These are phyloP conservation scores for Aspergillus conjunctus DNA, from an alignment of 495 filamentous ascomycete genomes.

Conservation along the genomic window DNA sequence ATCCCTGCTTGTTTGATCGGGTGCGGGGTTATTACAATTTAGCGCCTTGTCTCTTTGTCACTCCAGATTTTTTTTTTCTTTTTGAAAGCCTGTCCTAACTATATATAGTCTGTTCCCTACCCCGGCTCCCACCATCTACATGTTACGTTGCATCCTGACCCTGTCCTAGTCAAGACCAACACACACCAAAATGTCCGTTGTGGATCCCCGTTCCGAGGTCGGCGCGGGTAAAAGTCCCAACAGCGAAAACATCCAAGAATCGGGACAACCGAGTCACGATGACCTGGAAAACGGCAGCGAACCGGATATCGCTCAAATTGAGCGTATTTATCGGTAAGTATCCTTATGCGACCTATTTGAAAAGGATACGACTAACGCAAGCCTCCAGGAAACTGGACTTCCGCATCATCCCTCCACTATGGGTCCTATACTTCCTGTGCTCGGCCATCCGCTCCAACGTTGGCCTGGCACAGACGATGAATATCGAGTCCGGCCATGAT, in stretches of 20 bases:
- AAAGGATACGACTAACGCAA: constrained; percentile 1
- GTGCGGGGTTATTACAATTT: constrained; percentile 2
- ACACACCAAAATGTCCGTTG: constrained; percentile 18
- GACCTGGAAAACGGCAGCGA: constrained; percentile 34
- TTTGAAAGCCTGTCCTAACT: background rate
- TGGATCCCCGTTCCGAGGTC: constrained; percentile 8
- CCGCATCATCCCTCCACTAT: constrained; percentile 88
- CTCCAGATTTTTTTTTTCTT: background rate
- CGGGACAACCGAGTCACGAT: constrained; percentile 23
- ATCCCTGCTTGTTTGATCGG: background rate
- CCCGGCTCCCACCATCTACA: background rate
- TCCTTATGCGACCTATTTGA: background rate
- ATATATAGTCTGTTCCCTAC: background rate
- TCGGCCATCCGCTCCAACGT: constrained; percentile 91
- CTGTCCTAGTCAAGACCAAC: background rate
- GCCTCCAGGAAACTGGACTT: constrained; percentile 67
- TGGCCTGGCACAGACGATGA: constrained; percentile 90
- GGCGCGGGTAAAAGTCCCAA: constrained; percentile 26
- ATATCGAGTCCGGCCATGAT: constrained; percentile 65
- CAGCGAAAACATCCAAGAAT: constrained; percentile 32
- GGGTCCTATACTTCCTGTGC: constrained; percentile 91
- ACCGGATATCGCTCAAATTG: constrained; percentile 38
- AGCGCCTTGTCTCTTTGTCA: background rate
- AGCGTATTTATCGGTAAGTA: constrained; percentile 45
- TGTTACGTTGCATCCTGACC: background rate